phyloP scores from a whole-genome alignment of 805 yeast genomes.

The Suhomyces xylopsoci region DNA sequence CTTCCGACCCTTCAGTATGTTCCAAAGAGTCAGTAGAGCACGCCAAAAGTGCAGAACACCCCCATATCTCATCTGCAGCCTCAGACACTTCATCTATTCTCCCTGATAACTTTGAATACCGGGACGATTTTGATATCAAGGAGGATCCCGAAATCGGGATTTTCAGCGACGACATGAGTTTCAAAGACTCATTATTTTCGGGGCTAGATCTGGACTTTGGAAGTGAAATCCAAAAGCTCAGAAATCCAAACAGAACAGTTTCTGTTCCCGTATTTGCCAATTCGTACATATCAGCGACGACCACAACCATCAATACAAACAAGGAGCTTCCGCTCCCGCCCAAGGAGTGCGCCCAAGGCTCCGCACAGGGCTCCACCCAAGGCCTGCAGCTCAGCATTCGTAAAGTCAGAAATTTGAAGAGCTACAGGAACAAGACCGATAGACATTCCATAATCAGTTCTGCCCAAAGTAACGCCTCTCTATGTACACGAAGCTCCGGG shows the following conservation, averaged over 20 bases:
- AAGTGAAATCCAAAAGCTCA: not conserved
- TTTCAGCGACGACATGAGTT: not conserved
- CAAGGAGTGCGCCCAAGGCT: not conserved
- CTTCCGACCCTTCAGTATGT: not conserved
- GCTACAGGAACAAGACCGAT: conserved; percentile 1
- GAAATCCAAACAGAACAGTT: conserved; percentile 3
- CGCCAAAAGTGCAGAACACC: not conserved
- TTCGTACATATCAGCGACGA: not conserved
- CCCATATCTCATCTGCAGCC: not conserved
- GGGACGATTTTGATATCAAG: not conserved
- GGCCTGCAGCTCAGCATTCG: not conserved
- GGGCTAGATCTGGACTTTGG: conserved; percentile 3
- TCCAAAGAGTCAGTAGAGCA: not conserved
- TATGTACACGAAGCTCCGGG: not conserved
- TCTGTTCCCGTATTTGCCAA: conserved; percentile 1
- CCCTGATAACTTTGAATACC: not conserved
- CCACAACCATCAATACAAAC: conserved; percentile 4
- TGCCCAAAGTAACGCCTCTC: conserved; percentile 1
- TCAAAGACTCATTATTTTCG: conserved; percentile 3
- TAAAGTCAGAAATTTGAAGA: conserved; percentile 8
- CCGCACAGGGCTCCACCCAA: not conserved
- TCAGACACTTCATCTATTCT: conserved; percentile 2
- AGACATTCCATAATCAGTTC: not conserved
- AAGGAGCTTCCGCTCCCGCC: conserved; percentile 2
- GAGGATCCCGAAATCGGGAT: not conserved